A percentile compares a stretch with the other conserved stretches of the same genome.
Evolutionary conservation across 83 land plant genomes (phyloP).

Genomic region (Thuja plicata): DNA sequence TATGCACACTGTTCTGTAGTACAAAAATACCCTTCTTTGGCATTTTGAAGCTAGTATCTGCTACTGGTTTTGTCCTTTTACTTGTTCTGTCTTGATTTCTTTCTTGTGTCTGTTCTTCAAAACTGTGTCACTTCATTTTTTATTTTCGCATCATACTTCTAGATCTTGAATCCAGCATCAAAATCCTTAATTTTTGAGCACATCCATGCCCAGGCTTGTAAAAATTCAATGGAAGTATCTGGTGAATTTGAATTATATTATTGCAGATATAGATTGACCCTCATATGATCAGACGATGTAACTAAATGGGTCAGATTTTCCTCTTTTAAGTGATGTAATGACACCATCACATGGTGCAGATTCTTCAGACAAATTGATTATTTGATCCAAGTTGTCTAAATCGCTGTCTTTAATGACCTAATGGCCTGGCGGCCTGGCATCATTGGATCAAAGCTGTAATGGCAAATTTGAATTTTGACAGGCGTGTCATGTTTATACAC

Average conservation of each 20-base stretch:
- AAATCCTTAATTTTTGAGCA: neutral
- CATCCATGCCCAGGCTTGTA: neutral
- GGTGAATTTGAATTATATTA: neutral
- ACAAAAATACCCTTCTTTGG: neutral
- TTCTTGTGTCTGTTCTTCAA: too few species aligned
- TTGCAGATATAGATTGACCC: neutral
- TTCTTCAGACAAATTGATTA: neutral
- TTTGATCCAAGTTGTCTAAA: neutral
- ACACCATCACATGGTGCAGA: neutral
- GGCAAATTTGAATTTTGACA: neutral
- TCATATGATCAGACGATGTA: neutral
- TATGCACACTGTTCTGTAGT: neutral
- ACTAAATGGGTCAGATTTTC: neutral
- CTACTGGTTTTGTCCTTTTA: neutral
- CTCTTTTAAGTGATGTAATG: neutral
- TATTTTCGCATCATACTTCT: neutral
- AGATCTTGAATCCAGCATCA: neutral
- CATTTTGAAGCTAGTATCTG: neutral
- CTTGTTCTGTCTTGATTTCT: too few species aligned
- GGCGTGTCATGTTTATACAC: neutral
- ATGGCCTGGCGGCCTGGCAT: neutral
- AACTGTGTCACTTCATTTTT: too few species aligned
- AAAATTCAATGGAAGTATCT: neutral
- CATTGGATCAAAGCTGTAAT: neutral
- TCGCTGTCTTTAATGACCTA: neutral